These are phyloP conservation scores for Amanita fuliginea DNA, from an alignment of 768 basidiomycete species.

Conservation along the genomic window DNA sequence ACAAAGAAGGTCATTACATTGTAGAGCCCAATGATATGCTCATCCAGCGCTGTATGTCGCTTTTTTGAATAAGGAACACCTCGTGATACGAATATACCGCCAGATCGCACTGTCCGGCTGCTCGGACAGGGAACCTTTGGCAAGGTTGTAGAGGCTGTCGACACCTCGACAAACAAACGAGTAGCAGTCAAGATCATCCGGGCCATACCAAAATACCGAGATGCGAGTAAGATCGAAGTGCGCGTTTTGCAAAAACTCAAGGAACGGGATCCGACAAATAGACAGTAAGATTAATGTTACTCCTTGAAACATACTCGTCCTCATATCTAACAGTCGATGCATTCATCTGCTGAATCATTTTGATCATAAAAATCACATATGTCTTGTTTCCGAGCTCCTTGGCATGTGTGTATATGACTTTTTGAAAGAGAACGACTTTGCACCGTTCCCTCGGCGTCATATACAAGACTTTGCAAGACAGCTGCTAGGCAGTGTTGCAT, in stretches of 20 bases:
- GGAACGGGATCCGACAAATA: conserved; percentile 78
- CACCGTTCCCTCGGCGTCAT: conserved; percentile 91
- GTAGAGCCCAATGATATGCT: conserved; percentile 88
- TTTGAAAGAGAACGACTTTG: conserved; percentile 94
- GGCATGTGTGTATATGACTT: conserved; percentile 99
- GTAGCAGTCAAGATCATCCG: conserved; percentile 99
- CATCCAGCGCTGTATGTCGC: conserved; percentile 63
- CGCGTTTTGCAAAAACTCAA: conserved; percentile 88
- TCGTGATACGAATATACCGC: conserved; percentile 8
- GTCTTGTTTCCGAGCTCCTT: conserved; percentile 89
- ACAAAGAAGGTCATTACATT: conserved; percentile 98
- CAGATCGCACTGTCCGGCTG: conserved; percentile 86
- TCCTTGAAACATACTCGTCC: conserved; percentile 3
- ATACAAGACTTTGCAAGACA: conserved; percentile 94
- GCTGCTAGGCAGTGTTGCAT: conserved; percentile 85
- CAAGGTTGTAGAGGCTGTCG: conserved; percentile 92
- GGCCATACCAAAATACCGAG: conserved; percentile 96
- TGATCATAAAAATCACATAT: conserved; percentile 96
- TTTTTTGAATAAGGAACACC: neutral
- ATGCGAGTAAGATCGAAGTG: conserved; percentile 97
- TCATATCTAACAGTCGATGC: conserved; percentile 65
- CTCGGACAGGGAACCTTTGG: conserved; percentile 98
- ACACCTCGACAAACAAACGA: conserved; percentile 59
- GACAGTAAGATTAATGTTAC: conserved; percentile 53
- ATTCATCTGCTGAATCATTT: conserved; percentile 93